Percentiles rank a stretch among this genome's conserved stretches.
Evolutionary conservation across 352 stramenopile genomes (phyloP).

Genomic region (Plasmopara muralis): DNA sequence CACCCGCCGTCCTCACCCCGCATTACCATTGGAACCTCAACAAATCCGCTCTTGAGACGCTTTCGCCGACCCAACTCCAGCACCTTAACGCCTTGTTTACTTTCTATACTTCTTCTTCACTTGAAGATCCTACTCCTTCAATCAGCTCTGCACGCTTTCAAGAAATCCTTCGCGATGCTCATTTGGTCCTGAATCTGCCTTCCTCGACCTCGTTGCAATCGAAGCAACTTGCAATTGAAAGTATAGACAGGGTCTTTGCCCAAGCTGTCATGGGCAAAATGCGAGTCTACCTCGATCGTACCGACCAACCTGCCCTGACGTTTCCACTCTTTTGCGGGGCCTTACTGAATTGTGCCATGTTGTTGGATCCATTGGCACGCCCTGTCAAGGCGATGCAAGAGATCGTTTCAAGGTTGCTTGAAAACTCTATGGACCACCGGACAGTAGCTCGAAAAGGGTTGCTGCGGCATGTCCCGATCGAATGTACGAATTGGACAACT

Average conservation of each 20-base stretch:
- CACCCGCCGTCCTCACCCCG: slow-evolving; percentile 14
- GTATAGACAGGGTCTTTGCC: slow-evolving; percentile 44
- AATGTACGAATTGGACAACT: slow-evolving; percentile 11
- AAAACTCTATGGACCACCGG: slow-evolving; percentile 1
- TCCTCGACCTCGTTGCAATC: background rate
- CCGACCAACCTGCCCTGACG: slow-evolving; percentile 38
- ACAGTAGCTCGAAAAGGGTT: slow-evolving; percentile 3
- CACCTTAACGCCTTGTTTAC: slow-evolving; percentile 47
- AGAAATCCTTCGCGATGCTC: slow-evolving; percentile 36
- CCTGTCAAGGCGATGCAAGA: slow-evolving; percentile 12
- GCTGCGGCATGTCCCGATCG: slow-evolving; percentile 10
- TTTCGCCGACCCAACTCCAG: slow-evolving; percentile 23
- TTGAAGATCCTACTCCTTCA: slow-evolving; percentile 36
- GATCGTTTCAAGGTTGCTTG: slow-evolving; percentile 12
- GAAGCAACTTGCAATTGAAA: slow-evolving; percentile 5
- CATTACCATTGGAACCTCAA: slow-evolving; percentile 61
- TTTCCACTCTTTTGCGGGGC: slow-evolving; percentile 53
- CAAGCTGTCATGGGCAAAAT: slow-evolving; percentile 53
- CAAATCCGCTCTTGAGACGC: slow-evolving; percentile 20
- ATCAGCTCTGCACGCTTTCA: slow-evolving; percentile 40
- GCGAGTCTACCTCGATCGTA: slow-evolving; percentile 45
- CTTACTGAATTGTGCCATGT: slow-evolving; percentile 43
- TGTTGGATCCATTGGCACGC: slow-evolving; percentile 18
- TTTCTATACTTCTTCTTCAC: slow-evolving; percentile 56
- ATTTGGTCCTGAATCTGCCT: slow-evolving; percentile 14